Conservation (phyloP, 2,329 filamentous ascomycete genomes). For the Talaromyces amestolkiae region DNA sequence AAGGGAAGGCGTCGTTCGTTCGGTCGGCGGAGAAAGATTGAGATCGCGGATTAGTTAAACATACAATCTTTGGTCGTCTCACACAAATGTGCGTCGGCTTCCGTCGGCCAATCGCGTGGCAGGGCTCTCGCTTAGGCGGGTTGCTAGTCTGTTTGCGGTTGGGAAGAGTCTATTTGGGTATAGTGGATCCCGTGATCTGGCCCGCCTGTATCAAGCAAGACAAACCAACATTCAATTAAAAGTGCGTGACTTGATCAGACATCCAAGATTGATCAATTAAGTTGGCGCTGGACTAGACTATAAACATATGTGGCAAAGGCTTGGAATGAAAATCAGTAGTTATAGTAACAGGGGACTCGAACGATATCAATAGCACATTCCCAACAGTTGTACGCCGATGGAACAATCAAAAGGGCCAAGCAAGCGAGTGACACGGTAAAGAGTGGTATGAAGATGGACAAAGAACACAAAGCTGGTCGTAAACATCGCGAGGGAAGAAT, state of each 20-base stretch:
- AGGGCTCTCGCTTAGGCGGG: conserved; percentile 19
- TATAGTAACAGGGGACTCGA: conserved; percentile 6
- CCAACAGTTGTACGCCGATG: conserved; percentile 11
- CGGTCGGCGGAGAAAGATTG: conserved; percentile 15
- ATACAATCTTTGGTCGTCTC: conserved; percentile 13
- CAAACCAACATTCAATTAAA: background rate
- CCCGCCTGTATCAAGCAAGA: background rate
- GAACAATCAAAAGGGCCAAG: background rate
- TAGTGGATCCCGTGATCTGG: conserved; percentile 19
- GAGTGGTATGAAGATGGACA: conserved; percentile 3
- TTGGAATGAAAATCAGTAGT: background rate
- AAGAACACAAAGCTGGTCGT: conserved; percentile 6
- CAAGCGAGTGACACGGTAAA: conserved; percentile 9
- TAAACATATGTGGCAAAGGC: background rate
- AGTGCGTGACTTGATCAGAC: background rate
- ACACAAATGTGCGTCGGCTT: conserved; percentile 19
- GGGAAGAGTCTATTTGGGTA: background rate
- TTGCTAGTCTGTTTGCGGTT: conserved; percentile 5
- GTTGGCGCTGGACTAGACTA: background rate
- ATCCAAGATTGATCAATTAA: background rate
- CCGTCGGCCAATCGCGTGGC: conserved; percentile 18
- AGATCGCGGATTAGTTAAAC: conserved; percentile 12
- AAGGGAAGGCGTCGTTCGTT: conserved; percentile 16
- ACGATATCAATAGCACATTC: conserved; percentile 10
- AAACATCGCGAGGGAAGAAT: background rate